Base-by-base conservation (phyloP, 169 alveolate genomes). In the Amoebophrya sp. region DNA sequence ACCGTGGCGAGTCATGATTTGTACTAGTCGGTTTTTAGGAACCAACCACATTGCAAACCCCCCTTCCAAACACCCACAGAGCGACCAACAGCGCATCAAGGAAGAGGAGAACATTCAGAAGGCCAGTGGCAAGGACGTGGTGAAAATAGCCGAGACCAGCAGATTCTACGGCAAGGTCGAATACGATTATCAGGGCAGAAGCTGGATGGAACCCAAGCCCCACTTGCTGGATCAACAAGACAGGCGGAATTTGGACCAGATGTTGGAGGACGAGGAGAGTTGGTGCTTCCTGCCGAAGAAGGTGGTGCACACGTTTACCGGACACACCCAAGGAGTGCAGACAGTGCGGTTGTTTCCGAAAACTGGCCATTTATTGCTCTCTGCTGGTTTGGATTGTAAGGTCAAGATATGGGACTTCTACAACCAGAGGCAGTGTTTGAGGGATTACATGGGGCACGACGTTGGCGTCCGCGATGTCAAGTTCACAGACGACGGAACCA, bases 371-470 rank as follows among this genome's bases (percentile, higher is more conserved):
- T 93, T 96, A 76, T 93, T 97, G 91, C 94, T 97, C 93, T 95
- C 98, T 23, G 98, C 98, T 41, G 94, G 98, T 77, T 95, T 97
- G 92, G 99, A 98, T 93, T 90, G 96, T 91, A 95, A 95, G 92
- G 92, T 96, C 39, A 98, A 97, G 95, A 95, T 98, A 90, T 98
- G 99, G 99, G 98, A 97, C 93, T 96, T 95, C 26, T 91, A 94
- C 90, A 96, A 96, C 89, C 95, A 96, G 91, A 96, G 96, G 76
- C 36, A 90, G 92, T 96, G 98, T 90, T 90, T 95, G 0, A 94
- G 96, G 90, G 96, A 98, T 41, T 98, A 98, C 94, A 94, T 95
- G 92, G 99, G 99, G 0, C 99, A 98, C 94, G 93, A 95, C 18
- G 95, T 96, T 92, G 98, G 98, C 0, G 98, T 98, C 38, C 96